These are phyloP conservation scores for Wickerhamiella shivajii DNA, from an alignment of 805 yeast species.

Conservation along the genomic window DNA sequence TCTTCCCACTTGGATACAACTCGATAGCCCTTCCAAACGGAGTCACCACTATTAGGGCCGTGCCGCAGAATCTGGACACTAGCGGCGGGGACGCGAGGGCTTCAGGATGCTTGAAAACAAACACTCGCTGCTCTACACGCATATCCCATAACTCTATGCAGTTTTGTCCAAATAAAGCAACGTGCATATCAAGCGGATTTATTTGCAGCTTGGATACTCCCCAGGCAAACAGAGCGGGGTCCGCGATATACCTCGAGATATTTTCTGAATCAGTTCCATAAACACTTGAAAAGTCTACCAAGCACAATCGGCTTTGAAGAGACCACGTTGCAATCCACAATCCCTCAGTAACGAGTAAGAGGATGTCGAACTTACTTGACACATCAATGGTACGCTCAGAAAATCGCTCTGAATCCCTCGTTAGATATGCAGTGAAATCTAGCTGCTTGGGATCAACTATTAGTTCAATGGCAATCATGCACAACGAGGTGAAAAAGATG, in stretches of 20 bases:
- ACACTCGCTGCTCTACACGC: no score
- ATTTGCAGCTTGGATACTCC: no score
- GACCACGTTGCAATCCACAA: neutral
- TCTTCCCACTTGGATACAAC: no score
- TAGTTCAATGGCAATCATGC: conserved; percentile 3
- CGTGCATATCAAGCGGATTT: no score
- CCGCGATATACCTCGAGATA: neutral
- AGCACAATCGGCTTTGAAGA: conserved; percentile 3
- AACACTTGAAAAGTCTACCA: neutral
- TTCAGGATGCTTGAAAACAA: no score
- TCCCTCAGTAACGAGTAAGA: conserved; percentile 1
- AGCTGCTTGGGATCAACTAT: conserved; percentile 5
- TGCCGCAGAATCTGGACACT: no score
- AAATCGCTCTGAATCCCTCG: conserved; percentile 3
- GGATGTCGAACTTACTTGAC: conserved; percentile 4
- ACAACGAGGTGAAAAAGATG: conserved; percentile 5
- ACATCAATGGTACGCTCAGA: conserved; percentile 4
- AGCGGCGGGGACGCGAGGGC: no score
- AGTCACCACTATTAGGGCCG: no score
- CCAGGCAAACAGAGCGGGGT: no score
- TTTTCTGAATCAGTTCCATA: neutral
- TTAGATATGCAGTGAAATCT: neutral
- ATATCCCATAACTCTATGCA: no score
- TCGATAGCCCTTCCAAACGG: no score
- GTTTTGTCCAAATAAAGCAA: no score